Conservation (phyloP, 305 asterid genomes). For the Fraxinus latifolia region DNA sequence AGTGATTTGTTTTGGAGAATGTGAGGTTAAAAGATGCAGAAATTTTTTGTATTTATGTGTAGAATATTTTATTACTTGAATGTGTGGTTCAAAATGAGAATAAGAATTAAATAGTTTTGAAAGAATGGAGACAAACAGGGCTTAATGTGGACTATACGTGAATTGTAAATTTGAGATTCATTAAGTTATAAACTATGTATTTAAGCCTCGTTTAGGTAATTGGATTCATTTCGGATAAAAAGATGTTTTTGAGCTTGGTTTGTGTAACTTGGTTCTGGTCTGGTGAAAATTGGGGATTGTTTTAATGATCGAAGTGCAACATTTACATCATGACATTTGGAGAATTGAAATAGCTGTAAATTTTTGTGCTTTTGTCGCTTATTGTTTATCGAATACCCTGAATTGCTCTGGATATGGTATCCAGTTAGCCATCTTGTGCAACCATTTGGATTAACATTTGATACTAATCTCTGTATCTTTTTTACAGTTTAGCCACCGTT, state of each 20-base stretch:
- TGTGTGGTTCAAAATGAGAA: no score
- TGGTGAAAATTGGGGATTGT: constrained; percentile 5
- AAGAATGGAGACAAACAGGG: no score
- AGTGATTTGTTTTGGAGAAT: no score
- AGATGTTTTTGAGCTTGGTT: not conserved
- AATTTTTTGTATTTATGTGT: no score
- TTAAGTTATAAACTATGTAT: not conserved
- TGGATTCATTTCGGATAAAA: constrained; percentile 8
- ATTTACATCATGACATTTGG: not conserved
- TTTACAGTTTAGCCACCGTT: not conserved
- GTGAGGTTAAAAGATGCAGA: no score
- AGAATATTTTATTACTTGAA: no score
- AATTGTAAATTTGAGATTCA: constrained; percentile 21
- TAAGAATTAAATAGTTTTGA: no score
- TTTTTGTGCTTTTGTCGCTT: not conserved
- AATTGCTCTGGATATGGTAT: constrained; percentile 13
- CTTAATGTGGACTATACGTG: not conserved
- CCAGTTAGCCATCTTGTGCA: constrained; percentile 6
- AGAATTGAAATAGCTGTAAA: not conserved
- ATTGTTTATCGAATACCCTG: not conserved
- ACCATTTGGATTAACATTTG: not conserved
- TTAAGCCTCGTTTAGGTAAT: not conserved
- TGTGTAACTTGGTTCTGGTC: constrained; percentile 24
- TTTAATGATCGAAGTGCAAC: not conserved
- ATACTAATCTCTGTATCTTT: not conserved